phyloP scores from a whole-genome alignment of 164 flowering plant species.

The Stephania cephalantha region DNA sequence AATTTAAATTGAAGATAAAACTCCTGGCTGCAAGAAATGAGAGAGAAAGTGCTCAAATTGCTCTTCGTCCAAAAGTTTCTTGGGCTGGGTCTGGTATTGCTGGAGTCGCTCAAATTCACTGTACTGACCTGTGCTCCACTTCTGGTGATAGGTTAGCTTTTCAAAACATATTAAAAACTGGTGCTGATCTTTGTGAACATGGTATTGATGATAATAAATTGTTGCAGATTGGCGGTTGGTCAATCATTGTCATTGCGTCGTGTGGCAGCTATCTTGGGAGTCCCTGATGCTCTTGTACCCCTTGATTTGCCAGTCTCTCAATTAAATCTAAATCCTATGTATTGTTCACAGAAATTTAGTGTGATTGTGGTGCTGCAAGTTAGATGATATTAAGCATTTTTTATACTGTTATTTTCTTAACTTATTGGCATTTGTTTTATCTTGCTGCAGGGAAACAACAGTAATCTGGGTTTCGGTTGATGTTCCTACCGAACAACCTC shows the following conservation, averaged over 20 bases:
- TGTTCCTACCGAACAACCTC: slow-evolving; percentile 72
- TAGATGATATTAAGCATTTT: slow-evolving; percentile 6
- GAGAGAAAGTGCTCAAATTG: slow-evolving; percentile 88
- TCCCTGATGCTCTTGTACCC: slow-evolving; percentile 98
- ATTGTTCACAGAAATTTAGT: slow-evolving; percentile 18
- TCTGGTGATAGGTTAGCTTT: slow-evolving; percentile 80
- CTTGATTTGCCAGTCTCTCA: slow-evolving; percentile 71
- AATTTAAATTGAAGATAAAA: slow-evolving; percentile 47
- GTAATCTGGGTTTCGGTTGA: slow-evolving; percentile 85
- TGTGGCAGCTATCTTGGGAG: slow-evolving; percentile 85
- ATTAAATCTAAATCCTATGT: slow-evolving; percentile 76
- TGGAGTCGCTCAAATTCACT: slow-evolving; percentile 76
- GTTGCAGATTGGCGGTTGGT: slow-evolving; percentile 65
- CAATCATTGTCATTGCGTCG: slow-evolving; percentile 62
- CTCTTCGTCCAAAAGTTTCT: slow-evolving; percentile 82
- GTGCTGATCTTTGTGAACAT: slow-evolving; percentile 2
- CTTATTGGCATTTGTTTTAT: slow-evolving; percentile 1
- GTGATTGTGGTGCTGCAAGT: slow-evolving; percentile 7
- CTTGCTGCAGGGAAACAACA: slow-evolving; percentile 70
- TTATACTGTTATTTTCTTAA: background rate
- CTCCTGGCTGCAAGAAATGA: slow-evolving; percentile 91
- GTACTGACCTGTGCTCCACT: slow-evolving; percentile 69
- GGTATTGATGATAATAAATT: slow-evolving; percentile 12
- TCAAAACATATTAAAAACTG: background rate
- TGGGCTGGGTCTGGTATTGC: slow-evolving; percentile 69